Base-by-base conservation (phyloP, 1,284 basidiomycete species). In the Erythrobasidium hasegawianum region DNA sequence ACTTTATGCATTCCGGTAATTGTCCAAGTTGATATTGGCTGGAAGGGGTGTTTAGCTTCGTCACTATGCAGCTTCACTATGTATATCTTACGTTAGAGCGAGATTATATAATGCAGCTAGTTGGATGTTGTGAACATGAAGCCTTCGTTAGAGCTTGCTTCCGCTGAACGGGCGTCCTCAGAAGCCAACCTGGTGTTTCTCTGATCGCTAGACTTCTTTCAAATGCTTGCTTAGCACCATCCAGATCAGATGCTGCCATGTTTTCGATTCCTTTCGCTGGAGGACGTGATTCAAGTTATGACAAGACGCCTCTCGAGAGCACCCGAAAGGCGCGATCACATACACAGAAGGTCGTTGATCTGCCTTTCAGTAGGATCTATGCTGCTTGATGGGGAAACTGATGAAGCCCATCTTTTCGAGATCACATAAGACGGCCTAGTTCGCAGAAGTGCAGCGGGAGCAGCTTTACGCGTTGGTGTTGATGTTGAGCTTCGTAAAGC, bases 91-190 rank as follows among this genome's bases (percentile, higher is more conserved):
- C 61, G 53, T 49, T 4, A 64, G 54, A 11, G 62, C 62, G 29
- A 58, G 22, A 27, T 65, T 65, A 33, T 65, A 65, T 11, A 65
- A 56, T 1, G 62, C 62, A 13, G 62, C 62, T 65, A 27, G 38
- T 24, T 22, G 1, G 16, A 18, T 4, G 13, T 33, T 29, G 9
- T 22, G 27, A 18, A 26, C 11, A 40, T 49, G 14, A 49, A 43
- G n/a, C 13, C 14, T 14, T 13, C n/a, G 27, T 18, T 2, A 13
- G 11, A 13, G 33, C 26, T 16, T 4, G 29, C 16, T 2, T 14
- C 22, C 33, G 18, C 18, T 43, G 16, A 10, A 1, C 1, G 24
- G 10, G 24, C 33, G 16, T 33, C 33, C 5, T 33, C 33, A 3
- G 1, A n/a, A 14, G 20, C 61, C 3, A n/a, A 65, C 62, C 62